These are phyloP conservation scores for Raffaelea albimanens DNA, from an alignment of 2,329 filamentous ascomycete genomes.

Conservation along the genomic window DNA sequence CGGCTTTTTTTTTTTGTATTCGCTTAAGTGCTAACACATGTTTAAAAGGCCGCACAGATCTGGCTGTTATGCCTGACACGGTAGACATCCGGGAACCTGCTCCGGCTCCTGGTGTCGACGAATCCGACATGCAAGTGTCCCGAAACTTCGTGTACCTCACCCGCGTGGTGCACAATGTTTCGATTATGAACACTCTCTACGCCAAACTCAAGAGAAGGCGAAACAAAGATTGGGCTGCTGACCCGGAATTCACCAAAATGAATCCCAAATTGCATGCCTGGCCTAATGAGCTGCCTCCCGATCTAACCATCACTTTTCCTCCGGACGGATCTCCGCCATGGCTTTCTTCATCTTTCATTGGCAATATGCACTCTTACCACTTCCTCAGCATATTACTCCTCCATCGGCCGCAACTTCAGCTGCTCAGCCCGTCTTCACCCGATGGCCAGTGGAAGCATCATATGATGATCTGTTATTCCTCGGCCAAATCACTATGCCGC, in stretches of 20 bases:
- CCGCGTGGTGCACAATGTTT: constrained; percentile 67
- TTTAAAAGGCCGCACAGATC: constrained; percentile 60
- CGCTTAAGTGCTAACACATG: no score
- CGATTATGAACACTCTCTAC: constrained; percentile 67
- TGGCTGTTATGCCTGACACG: constrained; percentile 63
- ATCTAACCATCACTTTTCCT: constrained; percentile 70
- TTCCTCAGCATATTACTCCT: constrained; percentile 79
- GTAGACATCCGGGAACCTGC: constrained; percentile 64
- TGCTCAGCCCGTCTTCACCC: constrained; percentile 59
- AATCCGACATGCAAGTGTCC: constrained; percentile 66
- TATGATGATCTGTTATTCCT: constrained; percentile 76
- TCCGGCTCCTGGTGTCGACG: constrained; percentile 57
- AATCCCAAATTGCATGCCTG: constrained; percentile 70
- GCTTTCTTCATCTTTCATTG: constrained; percentile 78
- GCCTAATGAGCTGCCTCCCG: constrained; percentile 66
- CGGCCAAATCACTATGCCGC: constrained; percentile 76
- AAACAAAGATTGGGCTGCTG: constrained; percentile 71
- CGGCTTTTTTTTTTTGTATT: not conserved
- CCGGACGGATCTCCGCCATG: constrained; percentile 71
- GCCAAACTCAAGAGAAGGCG: constrained; percentile 54
- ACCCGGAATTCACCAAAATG: constrained; percentile 72
- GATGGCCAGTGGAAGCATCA: constrained; percentile 79
- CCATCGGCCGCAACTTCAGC: constrained; percentile 74
- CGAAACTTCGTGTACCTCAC: constrained; percentile 78
- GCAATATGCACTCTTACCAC: constrained; percentile 84